Evolutionary conservation across 495 filamentous ascomycete genomes (phyloP).

Genomic region (Neurospora tetrasperma): DNA sequence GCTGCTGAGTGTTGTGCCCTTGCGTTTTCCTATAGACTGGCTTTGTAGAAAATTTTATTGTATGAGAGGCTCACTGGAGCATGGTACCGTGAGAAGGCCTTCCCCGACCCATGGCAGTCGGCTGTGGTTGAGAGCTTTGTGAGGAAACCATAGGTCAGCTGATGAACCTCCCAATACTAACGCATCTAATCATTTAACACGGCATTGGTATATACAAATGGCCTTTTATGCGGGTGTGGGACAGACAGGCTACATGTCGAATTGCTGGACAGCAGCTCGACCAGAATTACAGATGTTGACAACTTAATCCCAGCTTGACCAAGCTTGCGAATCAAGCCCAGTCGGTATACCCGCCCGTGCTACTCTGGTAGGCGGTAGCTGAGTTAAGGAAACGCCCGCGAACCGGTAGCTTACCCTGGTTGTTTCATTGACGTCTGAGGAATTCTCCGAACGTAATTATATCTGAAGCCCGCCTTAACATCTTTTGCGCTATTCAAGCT

Average conservation of each 20-base stretch:
- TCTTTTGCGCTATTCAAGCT: too few species aligned
- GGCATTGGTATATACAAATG: not conserved
- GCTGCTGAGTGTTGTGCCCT: not conserved
- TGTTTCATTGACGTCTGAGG: conserved; percentile 7
- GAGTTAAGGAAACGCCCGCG: not conserved
- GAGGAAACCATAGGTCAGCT: not conserved
- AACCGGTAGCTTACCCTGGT: not conserved
- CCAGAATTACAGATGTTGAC: not conserved
- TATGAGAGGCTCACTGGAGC: not conserved
- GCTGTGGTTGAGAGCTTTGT: not conserved
- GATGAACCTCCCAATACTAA: not conserved
- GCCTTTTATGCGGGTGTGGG: not conserved
- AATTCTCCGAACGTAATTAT: conserved; percentile 7
- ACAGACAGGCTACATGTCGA: not conserved
- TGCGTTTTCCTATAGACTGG: not conserved
- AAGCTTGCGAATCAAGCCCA: not conserved
- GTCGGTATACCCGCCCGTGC: not conserved
- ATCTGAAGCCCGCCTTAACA: not conserved
- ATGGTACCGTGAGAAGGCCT: not conserved
- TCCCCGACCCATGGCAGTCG: not conserved
- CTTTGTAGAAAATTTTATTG: not conserved
- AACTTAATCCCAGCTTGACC: not conserved
- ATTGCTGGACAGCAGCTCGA: too few species aligned
- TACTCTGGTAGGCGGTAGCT: not conserved
- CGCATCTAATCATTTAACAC: not conserved